phyloP scores from a whole-genome alignment of 1,284 basidiomycete species.

The Cryptococcus sp. region DNA sequence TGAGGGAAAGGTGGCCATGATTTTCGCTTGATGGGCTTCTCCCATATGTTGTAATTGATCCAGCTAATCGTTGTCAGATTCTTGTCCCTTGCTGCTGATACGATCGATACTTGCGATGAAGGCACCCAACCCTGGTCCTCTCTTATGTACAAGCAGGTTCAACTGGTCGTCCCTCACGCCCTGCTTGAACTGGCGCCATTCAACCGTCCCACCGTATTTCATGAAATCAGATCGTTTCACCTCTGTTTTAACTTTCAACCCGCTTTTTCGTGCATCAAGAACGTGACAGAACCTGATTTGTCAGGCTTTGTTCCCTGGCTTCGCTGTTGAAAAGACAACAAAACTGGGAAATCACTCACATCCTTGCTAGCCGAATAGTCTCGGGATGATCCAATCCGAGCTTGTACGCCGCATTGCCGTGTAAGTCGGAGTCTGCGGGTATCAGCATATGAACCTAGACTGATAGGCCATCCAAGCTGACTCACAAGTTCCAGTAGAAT shows the following conservation, averaged over 20 bases:
- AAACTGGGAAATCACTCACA: constrained; percentile 12
- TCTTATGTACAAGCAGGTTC: not conserved
- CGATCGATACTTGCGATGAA: constrained; percentile 26
- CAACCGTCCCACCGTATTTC: constrained; percentile 13
- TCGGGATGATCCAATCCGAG: constrained; percentile 22
- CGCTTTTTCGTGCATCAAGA: constrained; percentile 37
- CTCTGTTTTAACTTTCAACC: constrained; percentile 20
- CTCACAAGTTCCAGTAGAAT: constrained; percentile 20
- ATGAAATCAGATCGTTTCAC: constrained; percentile 13
- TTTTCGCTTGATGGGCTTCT: not conserved
- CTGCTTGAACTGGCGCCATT: constrained; percentile 29
- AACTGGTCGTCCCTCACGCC: constrained; percentile 3
- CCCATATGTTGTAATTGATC: constrained; percentile 17
- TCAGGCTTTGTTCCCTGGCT: too few relatives aligned
- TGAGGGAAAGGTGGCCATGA: too few relatives aligned
- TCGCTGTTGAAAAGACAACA: too few relatives aligned
- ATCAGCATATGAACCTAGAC: not conserved
- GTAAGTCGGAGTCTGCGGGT: constrained; percentile 30
- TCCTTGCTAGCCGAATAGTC: constrained; percentile 30
- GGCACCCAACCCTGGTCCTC: constrained; percentile 8
- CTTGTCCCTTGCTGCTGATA: not conserved
- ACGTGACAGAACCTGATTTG: constrained; percentile 30
- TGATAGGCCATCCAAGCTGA: not conserved
- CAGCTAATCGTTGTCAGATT: not conserved
- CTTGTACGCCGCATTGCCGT: constrained; percentile 32